Percentiles rank a stretch among this genome's conserved stretches.
These are phyloP conservation scores for Aspergillus tamarii DNA, from an alignment of 2,329 filamentous ascomycete genomes.

Conservation along the genomic window DNA sequence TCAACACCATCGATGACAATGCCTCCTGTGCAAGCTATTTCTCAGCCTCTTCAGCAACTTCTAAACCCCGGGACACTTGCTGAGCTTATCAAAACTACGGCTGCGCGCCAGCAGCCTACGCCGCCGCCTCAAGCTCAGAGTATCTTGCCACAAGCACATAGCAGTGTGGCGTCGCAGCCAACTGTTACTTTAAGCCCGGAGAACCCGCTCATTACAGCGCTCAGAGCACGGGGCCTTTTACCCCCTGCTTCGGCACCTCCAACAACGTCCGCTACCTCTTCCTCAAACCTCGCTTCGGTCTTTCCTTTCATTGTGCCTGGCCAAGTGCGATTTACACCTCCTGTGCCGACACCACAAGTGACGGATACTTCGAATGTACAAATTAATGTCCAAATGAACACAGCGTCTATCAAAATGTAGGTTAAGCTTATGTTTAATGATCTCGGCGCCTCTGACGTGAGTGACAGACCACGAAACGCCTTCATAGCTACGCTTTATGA, in stretches of 20 bases:
- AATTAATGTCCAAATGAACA: conserved; percentile 56
- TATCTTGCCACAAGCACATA: conserved; percentile 56
- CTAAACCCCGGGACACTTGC: conserved; percentile 49
- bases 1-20: conserved; percentile 49
- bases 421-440: conserved; percentile 33
- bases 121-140: conserved; percentile 52
- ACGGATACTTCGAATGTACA: conserved; percentile 27
- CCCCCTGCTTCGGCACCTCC: conserved; percentile 50
- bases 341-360: conserved; percentile 38
- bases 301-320: conserved; percentile 46
- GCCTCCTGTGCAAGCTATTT: conserved; percentile 39
- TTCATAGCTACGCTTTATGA: conserved; percentile 77
- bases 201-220: conserved; percentile 66
- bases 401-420: conserved; percentile 74
- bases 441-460: conserved; percentile 19
- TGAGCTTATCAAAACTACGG: conserved; percentile 49
- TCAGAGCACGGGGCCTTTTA: conserved; percentile 71
- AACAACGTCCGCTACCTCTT: conserved; percentile 40
- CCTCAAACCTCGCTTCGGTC: conserved; percentile 41
- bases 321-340: conserved; percentile 40
- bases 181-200: conserved; percentile 51
- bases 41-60: conserved; percentile 40
- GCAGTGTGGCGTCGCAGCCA: conserved; percentile 57
- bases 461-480: conserved; percentile 69
- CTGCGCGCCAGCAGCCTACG: conserved; percentile 42